Evolutionary conservation across 2,329 filamentous ascomycete species (phyloP).

Genomic region (Aspergillus fumigatiaffinis): DNA sequence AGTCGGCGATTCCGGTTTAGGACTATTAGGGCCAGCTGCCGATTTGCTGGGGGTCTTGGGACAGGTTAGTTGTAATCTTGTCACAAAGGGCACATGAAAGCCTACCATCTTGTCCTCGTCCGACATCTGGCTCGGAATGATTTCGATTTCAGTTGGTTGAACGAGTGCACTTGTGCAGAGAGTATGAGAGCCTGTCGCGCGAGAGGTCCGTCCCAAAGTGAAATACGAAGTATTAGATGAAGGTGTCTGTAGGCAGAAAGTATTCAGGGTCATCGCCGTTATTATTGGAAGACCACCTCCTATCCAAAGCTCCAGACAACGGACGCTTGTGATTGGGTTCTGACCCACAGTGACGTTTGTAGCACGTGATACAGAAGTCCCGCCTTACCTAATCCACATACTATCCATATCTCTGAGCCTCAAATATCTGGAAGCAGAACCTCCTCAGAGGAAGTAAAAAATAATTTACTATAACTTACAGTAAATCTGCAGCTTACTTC

Average conservation of each 20-base stretch:
- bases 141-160: not conserved
- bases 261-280: conserved; percentile 1
- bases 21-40: conserved; percentile 25
- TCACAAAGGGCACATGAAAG: conserved; percentile 8
- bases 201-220: not conserved
- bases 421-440: not conserved
- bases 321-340: not conserved
- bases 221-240: not conserved
- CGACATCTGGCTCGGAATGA: conserved; percentile 25
- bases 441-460: not conserved
- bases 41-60: conserved; percentile 36
- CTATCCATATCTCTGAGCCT: not conserved
- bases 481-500: not conserved
- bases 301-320: conserved; percentile 10
- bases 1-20: conserved; percentile 50
- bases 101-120: conserved; percentile 36
- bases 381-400: not conserved
- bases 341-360: conserved; percentile 1
- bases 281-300: conserved; percentile 2
- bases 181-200: not conserved
- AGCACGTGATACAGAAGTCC: conserved; percentile 1
- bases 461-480: not conserved
- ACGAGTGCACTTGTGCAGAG: not conserved
- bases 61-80: conserved; percentile 11
- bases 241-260: conserved; percentile 18